Base-by-base conservation (phyloP, 2,329 filamentous ascomycete genomes). In the Capronia americana region DNA sequence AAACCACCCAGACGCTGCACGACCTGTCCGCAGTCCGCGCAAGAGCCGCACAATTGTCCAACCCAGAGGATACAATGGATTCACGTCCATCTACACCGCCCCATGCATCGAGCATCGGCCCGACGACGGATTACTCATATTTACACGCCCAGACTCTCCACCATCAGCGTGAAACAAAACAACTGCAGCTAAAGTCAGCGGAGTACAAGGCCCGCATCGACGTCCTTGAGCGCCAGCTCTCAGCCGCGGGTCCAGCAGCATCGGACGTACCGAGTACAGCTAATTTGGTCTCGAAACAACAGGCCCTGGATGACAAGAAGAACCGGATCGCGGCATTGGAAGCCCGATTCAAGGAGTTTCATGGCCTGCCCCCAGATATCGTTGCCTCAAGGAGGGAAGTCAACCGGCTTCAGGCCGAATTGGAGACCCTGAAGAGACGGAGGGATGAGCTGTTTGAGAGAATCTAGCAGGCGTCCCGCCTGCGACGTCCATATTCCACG, bases 401-500 rank as follows among this genome's bases (percentile, higher is more conserved):
- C 30, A 90, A 91, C 70, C 81, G 83, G 32, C 78, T 93, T 51
- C 86, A 90, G 66, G 79, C 81, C 1, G 87, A 92, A 73, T 80
- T 96, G 54, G 82, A 84, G 46, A 79, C 80, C 10, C 78, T 92
- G 59, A 88, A 84, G 30, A 82, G 83, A 69, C 83, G 84, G 71
- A 85, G 93, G 61, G 92, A 97, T 75, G 83, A 80, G 32, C 82
- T 92, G 62, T 96, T 96, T 75, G 92, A 94, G 87, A 88, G 51
- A 1, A 41, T 70, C 51, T 56, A 53, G 30, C 17, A 44, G 1
- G 17, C 38, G 12, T 41, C 5, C 4, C 5, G 5, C 6, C 38
- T n/a, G 38, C 14, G 5, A n/a, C 2, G 10, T 41, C 14, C 17
- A 44, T 44, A 6, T 44, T 44, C 17, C 14, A 44, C 2, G 38